A percentile compares a stretch with the other conserved stretches of the same genome.
Conservation (phyloP, 148 eudicot genomes). For the Camellia granthamiana region DNA sequence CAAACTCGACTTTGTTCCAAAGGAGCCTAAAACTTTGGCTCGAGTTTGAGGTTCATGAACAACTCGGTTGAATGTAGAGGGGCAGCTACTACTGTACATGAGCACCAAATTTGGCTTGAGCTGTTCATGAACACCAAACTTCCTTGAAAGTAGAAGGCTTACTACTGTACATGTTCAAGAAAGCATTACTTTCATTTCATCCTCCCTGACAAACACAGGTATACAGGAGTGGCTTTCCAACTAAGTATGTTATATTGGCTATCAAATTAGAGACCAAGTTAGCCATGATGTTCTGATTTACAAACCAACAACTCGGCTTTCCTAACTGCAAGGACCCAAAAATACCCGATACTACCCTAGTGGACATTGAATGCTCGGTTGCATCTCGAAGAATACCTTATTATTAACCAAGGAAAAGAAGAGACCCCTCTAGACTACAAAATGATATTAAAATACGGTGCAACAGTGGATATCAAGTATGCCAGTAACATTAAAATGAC, state of each 20-base stretch:
- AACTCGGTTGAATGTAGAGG: too few species aligned
- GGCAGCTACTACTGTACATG: too few species aligned
- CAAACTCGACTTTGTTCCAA: too few species aligned
- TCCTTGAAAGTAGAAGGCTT: background rate
- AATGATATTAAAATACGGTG: background rate
- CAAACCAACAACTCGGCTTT: background rate
- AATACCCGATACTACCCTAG: background rate
- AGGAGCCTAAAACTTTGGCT: too few species aligned
- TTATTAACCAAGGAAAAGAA: background rate
- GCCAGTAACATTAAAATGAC: background rate
- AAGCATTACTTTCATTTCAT: background rate
- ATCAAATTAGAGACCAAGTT: background rate
- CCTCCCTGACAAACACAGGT: background rate
- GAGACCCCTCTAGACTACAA: background rate
- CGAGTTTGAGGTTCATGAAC: too few species aligned
- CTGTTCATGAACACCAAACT: background rate
- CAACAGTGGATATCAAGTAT: background rate
- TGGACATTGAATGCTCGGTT: background rate
- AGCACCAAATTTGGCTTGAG: too few species aligned
- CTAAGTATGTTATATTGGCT: background rate
- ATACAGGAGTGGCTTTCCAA: background rate
- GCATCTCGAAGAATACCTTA: background rate
- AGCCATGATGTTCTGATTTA: background rate
- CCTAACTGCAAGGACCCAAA: background rate
- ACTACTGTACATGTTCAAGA: background rate